These are phyloP conservation scores for Sclerotinia minor DNA, from an alignment of 2,329 filamentous ascomycete species.

Conservation along the genomic window DNA sequence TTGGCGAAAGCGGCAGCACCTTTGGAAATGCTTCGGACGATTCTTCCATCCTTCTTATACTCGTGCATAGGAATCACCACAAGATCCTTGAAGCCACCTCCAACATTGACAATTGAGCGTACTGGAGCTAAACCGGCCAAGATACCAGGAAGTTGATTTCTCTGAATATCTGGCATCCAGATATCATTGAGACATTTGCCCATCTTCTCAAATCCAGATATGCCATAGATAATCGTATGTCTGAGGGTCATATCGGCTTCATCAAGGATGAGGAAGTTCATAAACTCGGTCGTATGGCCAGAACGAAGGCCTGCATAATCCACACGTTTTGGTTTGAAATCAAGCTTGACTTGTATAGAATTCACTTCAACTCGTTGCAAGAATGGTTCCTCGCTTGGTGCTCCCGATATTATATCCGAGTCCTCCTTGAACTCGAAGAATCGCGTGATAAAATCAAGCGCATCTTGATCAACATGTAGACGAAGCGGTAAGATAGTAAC, in stretches of 20 bases:
- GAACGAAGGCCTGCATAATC: constrained; percentile 92
- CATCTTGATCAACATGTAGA: constrained; percentile 95
- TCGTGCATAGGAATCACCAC: constrained; percentile 88
- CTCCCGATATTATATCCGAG: constrained; percentile 52
- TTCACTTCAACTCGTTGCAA: constrained; percentile 87
- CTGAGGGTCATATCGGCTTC: constrained; percentile 81
- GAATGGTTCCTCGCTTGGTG: constrained; percentile 75
- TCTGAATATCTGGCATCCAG: constrained; percentile 91
- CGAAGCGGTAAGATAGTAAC: constrained; percentile 79
- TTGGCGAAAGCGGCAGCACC: constrained; percentile 87
- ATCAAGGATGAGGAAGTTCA: constrained; percentile 96
- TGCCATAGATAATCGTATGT: constrained; percentile 89
- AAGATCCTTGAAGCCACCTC: constrained; percentile 80
- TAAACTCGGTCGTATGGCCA: constrained; percentile 93
- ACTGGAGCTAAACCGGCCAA: constrained; percentile 87
- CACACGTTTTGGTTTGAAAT: constrained; percentile 98
- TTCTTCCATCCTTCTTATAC: constrained; percentile 89
- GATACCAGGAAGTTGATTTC: constrained; percentile 84
- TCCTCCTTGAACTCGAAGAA: constrained; percentile 99
- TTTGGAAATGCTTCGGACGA: constrained; percentile 89
- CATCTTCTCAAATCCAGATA: constrained; percentile 85
- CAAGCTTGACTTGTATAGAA: constrained; percentile 78
- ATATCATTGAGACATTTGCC: constrained; percentile 91
- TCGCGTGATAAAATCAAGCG: constrained; percentile 91
- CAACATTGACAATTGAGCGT: constrained; percentile 87